These are phyloP conservation scores for Fusarium decemcellulare DNA, from an alignment of 2,329 filamentous ascomycete genomes.

Conservation along the genomic window DNA sequence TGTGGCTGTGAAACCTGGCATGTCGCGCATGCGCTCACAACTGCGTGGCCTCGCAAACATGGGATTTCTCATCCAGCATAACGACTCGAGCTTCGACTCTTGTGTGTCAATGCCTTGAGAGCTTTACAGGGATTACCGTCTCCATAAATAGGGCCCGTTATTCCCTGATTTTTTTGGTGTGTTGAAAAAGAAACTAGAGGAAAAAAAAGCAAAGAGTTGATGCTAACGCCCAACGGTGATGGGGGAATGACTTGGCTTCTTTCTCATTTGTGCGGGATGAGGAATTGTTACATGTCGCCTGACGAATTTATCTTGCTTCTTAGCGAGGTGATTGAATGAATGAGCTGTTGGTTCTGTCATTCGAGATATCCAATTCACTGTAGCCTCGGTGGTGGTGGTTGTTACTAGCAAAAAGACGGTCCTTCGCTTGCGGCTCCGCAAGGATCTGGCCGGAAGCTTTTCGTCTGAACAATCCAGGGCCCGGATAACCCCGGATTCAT, in stretches of 20 bases:
- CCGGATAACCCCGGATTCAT: constrained; percentile 34
- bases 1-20: background rate
- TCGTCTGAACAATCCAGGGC: constrained; percentile 22
- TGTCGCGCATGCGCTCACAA: constrained; percentile 1
- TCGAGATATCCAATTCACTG: background rate
- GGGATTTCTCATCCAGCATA: background rate
- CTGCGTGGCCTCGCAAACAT: background rate
- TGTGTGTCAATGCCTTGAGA: constrained; percentile 30
- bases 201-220: constrained; percentile 21
- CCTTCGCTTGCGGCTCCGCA: constrained; percentile 5
- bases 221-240: constrained; percentile 6
- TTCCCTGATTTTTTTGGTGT: background rate
- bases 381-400: background rate
- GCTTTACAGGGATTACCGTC: constrained; percentile 21
- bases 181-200: constrained; percentile 20
- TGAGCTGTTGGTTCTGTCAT: background rate
- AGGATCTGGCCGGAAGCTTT: constrained; percentile 25
- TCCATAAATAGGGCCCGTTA: background rate
- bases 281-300: constrained; percentile 10
- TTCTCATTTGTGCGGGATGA: constrained; percentile 24
- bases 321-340: constrained; percentile 14
- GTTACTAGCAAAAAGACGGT: background rate
- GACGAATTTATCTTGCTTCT: background rate
- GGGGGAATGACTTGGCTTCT: constrained; percentile 3
- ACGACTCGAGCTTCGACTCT: background rate